Base-by-base conservation (phyloP, 495 filamentous ascomycete genomes). In the Schizothecium vesticola region DNA sequence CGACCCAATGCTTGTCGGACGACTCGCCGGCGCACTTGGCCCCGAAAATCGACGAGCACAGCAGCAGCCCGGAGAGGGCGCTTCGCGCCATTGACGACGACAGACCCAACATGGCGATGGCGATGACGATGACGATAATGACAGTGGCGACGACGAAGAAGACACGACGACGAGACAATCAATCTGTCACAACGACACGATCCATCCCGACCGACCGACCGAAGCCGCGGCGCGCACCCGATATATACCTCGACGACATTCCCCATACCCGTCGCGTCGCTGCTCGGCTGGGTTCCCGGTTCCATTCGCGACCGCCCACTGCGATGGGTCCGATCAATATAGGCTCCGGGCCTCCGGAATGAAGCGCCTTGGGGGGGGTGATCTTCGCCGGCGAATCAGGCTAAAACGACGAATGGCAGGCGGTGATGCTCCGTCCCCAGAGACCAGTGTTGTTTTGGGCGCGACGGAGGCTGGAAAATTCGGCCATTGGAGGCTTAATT, bases 1-100 rank as follows among this genome's bases (percentile, higher is more conserved):
- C 79, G 21, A 87, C 80, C 87, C 87, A 89, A 62, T 84, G 83
- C 26, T 76, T 66, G 13, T 66, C 56, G 3, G 19, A 1, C 19
- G 43, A 51, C 19, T 51, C 43, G 43, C 19, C 43, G 43, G 51
- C 59, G 56, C 68, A 71, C 63, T 69, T 68, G 13, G 66, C 74
- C 28, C 61, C 25, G 19, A 59, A 21, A 21, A 68, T 13, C n/a
- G 31, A 68, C 65, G 59, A 70, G 55, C 57, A 62, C 21, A 75
- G 55, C 60, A 56, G 65, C 57, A 73, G 59, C 66, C 70, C 70
- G 66, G 67, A 21, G 28, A 76, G 43, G 64, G 58, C 29, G 21
- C 73, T 56, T 22, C 65, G 57, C 62, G 56, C 24, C 29, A 6
- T n/a, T 9, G 24, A 55, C 62, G 62, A 64, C 25, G 16, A 36